Conservation (phyloP, 2,329 filamentous ascomycete species). For the Scedosporium boydii region DNA sequence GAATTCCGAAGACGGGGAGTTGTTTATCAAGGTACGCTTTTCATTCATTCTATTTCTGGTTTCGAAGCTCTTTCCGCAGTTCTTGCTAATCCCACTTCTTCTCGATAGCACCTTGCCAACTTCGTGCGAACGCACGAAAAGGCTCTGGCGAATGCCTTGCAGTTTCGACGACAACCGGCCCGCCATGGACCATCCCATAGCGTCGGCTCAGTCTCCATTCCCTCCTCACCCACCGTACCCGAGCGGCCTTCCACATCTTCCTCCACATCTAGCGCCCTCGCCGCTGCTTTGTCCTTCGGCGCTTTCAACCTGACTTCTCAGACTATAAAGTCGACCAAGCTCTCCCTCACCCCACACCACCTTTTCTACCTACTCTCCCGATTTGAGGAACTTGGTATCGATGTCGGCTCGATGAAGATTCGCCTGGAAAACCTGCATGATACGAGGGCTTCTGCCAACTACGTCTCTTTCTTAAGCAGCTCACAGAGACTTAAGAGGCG, state of each 20-base stretch:
- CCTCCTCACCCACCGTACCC: conserved; percentile 47
- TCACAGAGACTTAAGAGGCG: conserved; percentile 71
- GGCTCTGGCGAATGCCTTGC: conserved; percentile 88
- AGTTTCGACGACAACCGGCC: conserved; percentile 65
- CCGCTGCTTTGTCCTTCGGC: conserved; percentile 78
- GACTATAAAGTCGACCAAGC: conserved; percentile 77
- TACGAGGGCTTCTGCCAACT: conserved; percentile 76
- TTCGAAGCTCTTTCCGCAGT: background rate
- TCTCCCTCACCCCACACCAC: conserved; percentile 90
- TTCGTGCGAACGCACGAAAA: conserved; percentile 98
- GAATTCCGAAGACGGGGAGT: conserved; percentile 83
- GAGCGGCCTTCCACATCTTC: conserved; percentile 56
- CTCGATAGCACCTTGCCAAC: conserved; percentile 73
- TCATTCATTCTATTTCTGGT: background rate
- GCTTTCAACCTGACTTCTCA: conserved; percentile 78
- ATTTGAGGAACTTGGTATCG: conserved; percentile 85
- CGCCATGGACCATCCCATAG: conserved; percentile 63
- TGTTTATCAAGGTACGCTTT: conserved; percentile 69
- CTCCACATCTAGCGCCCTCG: conserved; percentile 65
- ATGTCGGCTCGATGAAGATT: conserved; percentile 92
- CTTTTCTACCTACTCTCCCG: conserved; percentile 92
- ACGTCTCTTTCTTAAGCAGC: conserved; percentile 88
- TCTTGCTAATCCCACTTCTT: conserved; percentile 16
- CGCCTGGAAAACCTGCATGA: conserved; percentile 90
- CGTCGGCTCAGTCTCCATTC: conserved; percentile 46